Evolutionary conservation across 2,329 filamentous ascomycete genomes (phyloP).

Genomic region (Trichoderma oligosporum): DNA sequence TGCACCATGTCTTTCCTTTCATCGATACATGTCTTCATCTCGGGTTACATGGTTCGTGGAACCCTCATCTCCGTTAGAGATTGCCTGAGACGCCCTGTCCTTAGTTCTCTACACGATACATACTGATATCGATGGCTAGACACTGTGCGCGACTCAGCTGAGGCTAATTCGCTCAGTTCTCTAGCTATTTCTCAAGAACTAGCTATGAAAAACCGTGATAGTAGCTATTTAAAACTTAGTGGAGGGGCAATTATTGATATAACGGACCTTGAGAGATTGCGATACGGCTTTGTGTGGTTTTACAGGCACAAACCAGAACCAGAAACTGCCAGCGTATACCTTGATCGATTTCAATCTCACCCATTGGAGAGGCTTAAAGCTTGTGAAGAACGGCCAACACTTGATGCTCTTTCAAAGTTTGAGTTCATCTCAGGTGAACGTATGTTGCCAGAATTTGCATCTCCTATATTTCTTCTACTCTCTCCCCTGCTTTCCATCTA

Average conservation of each 20-base stretch:
- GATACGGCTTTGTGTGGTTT: slow-evolving; percentile 14
- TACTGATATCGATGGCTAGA: not conserved
- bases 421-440: not conserved
- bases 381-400: not conserved
- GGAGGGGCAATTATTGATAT: slow-evolving; percentile 9
- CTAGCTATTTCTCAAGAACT: not conserved
- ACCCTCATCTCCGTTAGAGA: not conserved
- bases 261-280: slow-evolving; percentile 5
- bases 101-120: not conserved
- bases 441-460: not conserved
- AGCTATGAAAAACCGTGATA: not conserved
- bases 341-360: not conserved
- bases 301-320: not conserved
- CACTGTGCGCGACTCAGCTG: not conserved
- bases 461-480: not conserved
- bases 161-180: no score
- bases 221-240: not conserved
- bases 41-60: not conserved
- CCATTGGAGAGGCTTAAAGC: not conserved
- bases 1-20: not conserved
- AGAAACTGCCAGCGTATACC: not conserved
- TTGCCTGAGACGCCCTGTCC: not conserved
- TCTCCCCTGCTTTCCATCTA: no score
- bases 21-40: not conserved
- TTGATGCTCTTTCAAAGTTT: not conserved